A percentile compares a stretch with the other conserved stretches of the same genome.
Evolutionary conservation across 192 early-diverging fungal species (phyloP).

Genomic region (Backusella macrospora): DNA sequence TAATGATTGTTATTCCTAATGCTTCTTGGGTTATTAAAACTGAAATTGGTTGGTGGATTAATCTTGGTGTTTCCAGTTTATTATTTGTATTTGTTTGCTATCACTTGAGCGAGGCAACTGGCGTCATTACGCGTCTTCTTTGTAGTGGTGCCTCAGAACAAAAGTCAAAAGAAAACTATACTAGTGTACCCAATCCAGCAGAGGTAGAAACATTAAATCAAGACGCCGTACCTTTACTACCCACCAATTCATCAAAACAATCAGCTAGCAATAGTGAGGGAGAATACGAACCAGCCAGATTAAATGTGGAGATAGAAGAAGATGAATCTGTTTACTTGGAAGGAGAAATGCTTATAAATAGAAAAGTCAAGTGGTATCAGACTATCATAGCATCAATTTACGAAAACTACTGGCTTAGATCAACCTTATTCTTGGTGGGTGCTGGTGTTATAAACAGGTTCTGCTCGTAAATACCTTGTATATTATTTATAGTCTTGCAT

Average conservation of each 20-base stretch:
- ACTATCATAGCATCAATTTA: background rate
- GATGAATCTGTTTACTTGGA: constrained; percentile 6
- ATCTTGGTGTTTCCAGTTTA: constrained; percentile 47
- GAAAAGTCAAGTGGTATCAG: constrained; percentile 5
- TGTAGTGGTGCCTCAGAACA: constrained; percentile 22
- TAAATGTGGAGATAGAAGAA: background rate
- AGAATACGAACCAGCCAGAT: background rate
- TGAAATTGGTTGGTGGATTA: constrained; percentile 50
- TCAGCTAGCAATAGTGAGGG: background rate
- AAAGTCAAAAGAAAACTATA: constrained; percentile 12
- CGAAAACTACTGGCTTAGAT: constrained; percentile 15
- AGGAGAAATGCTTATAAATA: constrained; percentile 12
- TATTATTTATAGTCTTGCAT: background rate
- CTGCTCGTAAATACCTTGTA: constrained; percentile 12
- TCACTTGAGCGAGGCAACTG: constrained; percentile 50
- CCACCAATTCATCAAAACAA: background rate
- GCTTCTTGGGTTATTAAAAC: constrained; percentile 42
- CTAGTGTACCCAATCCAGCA: background rate
- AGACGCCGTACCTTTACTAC: constrained; percentile 26
- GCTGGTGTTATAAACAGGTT: constrained; percentile 13
- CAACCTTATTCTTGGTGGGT: background rate
- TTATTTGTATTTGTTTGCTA: constrained; percentile 57
- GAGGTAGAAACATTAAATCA: constrained; percentile 10
- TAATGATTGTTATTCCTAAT: constrained; percentile 60
- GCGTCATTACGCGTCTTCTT: constrained; percentile 31